These are phyloP conservation scores for Boletus pseudo-olivaceus DNA, from an alignment of 768 basidiomycete species.

Conservation along the genomic window DNA sequence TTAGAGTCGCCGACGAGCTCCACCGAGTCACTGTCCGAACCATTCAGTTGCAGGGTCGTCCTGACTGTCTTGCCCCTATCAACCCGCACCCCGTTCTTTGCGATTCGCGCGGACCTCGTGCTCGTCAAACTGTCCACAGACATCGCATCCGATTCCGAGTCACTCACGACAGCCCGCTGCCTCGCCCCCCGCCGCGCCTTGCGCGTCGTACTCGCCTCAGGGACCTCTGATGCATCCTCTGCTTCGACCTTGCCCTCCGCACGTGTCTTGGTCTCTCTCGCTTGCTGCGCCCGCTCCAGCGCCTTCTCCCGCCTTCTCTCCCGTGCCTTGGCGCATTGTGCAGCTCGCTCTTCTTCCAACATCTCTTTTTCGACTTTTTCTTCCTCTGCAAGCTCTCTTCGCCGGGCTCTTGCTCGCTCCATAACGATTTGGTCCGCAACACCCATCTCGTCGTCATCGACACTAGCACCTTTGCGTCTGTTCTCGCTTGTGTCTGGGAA, in stretches of 20 bases:
- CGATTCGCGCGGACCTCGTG: constrained; percentile 4
- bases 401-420: constrained; percentile 40
- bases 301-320: constrained; percentile 22
- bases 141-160: constrained; percentile 29
- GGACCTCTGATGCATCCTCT: background rate
- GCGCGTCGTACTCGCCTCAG: constrained; percentile 7
- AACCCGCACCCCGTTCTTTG: background rate
- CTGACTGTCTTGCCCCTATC: background rate
- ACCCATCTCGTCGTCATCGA: constrained; percentile 31
- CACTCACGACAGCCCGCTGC: background rate
- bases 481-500: constrained; percentile 53
- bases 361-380: constrained; percentile 34
- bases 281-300: constrained; percentile 18
- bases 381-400: constrained; percentile 41
- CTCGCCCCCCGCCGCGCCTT: background rate
- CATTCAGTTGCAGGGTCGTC: background rate
- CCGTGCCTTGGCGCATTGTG: constrained; percentile 19
- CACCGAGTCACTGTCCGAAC: constrained; percentile 5
- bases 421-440: constrained; percentile 41
- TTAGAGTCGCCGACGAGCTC: background rate
- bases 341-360: constrained; percentile 21
- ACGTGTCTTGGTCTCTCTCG: constrained; percentile 2
- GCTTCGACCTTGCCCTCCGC: background rate
- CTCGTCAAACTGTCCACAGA: constrained; percentile 23
- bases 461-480: constrained; percentile 34